These are phyloP conservation scores for Paecilomyces variotii DNA, from an alignment of 2,329 filamentous ascomycete species.

Conservation along the genomic window DNA sequence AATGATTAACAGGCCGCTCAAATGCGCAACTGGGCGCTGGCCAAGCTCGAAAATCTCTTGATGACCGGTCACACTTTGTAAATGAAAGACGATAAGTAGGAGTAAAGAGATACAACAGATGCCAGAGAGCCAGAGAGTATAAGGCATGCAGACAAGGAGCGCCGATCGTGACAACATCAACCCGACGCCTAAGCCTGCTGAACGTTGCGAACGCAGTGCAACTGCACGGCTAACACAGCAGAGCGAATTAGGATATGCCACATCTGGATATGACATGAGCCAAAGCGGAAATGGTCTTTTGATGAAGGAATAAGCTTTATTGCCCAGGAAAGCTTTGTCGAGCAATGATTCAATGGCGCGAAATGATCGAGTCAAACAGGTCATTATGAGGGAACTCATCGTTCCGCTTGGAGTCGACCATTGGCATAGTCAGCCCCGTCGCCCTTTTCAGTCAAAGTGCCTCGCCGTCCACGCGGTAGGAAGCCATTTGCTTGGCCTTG, in stretches of 20 bases:
- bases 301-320: conserved; percentile 11
- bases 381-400: neutral
- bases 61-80: neutral
- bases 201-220: neutral
- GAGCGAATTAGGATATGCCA: conserved; percentile 6
- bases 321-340: neutral
- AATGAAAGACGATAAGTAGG: conserved; percentile 1
- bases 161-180: conserved; percentile 27
- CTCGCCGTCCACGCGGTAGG: neutral
- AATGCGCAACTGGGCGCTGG: neutral
- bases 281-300: conserved; percentile 9
- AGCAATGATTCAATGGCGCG: neutral
- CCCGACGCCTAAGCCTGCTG: conserved; percentile 2
- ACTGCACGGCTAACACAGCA: conserved; percentile 1
- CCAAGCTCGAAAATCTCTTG: neutral
- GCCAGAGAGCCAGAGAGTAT: conserved; percentile 16
- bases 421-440: conserved; percentile 2
- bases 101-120: conserved; percentile 1
- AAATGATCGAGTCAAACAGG: neutral
- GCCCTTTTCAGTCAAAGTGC: neutral
- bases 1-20: neutral
- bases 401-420: conserved; percentile 4
- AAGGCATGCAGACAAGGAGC: conserved; percentile 5
- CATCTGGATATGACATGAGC: conserved; percentile 6
- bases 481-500: conserved; percentile 1